Percentiles rank a stretch among this genome's conserved stretches.
These are phyloP conservation scores for Mycosphaerella arachidis DNA, from an alignment of 2,329 filamentous ascomycete species.

Conservation along the genomic window DNA sequence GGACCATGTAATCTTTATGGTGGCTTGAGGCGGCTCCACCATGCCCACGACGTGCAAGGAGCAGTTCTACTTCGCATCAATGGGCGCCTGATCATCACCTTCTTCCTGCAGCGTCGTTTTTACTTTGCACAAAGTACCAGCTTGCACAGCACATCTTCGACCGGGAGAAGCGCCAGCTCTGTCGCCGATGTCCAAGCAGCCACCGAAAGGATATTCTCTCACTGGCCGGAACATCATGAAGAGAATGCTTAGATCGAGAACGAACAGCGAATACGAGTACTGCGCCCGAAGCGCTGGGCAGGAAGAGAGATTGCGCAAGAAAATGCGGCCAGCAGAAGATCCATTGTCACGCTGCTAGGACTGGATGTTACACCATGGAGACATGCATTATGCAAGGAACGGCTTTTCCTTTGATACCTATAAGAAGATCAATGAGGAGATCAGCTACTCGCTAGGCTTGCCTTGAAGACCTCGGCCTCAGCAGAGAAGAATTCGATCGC, in stretches of 20 bases:
- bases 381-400: conserved; percentile 6
- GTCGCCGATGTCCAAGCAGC: neutral
- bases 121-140: neutral
- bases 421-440: conserved; percentile 3
- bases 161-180: neutral
- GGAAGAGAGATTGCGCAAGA: neutral
- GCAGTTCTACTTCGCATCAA: too few species aligned
- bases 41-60: too few species aligned
- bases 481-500: neutral
- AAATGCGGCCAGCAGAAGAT: neutral
- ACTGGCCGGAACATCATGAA: neutral
- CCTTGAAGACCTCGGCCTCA: neutral
- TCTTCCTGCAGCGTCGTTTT: neutral
- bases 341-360: conserved; percentile 3
- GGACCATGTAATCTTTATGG: too few species aligned
- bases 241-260: neutral
- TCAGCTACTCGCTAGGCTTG: neutral
- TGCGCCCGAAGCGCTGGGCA: neutral
- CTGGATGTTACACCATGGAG: conserved; percentile 5
- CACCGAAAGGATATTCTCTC: neutral
- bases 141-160: neutral
- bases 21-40: too few species aligned
- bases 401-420: conserved; percentile 1
- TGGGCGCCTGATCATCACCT: too few species aligned
- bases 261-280: neutral